These are phyloP conservation scores for Mimosa pudica DNA, from an alignment of 306 rosid genomes.

Conservation along the genomic window DNA sequence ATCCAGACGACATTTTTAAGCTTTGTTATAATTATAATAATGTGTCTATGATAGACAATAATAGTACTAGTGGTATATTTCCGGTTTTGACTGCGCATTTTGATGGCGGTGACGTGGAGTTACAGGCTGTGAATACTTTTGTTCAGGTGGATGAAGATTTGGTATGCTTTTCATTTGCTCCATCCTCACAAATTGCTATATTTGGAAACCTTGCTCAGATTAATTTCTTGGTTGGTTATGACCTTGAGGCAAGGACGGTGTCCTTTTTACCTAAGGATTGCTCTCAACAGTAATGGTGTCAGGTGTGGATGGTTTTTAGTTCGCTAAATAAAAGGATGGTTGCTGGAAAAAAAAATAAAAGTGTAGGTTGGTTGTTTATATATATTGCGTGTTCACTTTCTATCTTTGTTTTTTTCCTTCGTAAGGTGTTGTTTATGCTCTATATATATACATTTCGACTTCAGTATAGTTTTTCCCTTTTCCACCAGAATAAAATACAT, in stretches of 20 bases:
- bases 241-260: background rate
- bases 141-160: background rate
- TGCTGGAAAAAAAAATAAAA: background rate
- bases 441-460: background rate
- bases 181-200: background rate
- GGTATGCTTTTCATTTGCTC: background rate
- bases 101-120: background rate
- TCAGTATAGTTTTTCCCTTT: too few species aligned
- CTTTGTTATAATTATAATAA: conserved; percentile 41
- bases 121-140: background rate
- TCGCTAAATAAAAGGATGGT: background rate
- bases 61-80: background rate
- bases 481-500: too few species aligned
- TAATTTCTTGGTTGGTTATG: background rate
- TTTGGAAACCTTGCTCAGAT: background rate
- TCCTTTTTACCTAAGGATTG: background rate
- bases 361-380: too few species aligned
- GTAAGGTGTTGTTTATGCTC: background rate
- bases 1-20: conserved; percentile 38
- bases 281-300: background rate
- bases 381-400: background rate
- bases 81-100: conserved; percentile 49
- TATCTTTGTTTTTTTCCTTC: background rate
- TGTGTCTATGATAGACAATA: too few species aligned
- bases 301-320: background rate